These are phyloP conservation scores for Aureobasidium subglaciale DNA, from an alignment of 2,329 filamentous ascomycete genomes.

Conservation along the genomic window DNA sequence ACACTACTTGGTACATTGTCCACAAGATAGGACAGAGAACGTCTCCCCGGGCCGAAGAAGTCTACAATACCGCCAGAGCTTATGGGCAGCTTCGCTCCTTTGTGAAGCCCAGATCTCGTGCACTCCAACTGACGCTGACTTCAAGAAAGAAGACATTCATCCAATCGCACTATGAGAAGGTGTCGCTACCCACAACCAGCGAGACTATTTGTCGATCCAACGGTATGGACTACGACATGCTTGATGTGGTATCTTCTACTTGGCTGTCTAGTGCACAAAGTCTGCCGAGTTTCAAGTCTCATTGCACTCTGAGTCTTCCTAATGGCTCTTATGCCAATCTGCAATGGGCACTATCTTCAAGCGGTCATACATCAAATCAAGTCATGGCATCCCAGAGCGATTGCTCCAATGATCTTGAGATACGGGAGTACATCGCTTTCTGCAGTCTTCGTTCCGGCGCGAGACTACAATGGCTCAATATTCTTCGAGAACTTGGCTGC, in stretches of 20 bases:
- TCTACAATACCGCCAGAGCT: slow-evolving; percentile 25
- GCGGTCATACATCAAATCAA: slow-evolving; percentile 47
- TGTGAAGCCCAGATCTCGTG: slow-evolving; percentile 1
- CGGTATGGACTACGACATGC: slow-evolving; percentile 43
- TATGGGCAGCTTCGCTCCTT: slow-evolving; percentile 31
- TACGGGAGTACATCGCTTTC: slow-evolving; percentile 49
- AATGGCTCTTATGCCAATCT: slow-evolving; percentile 27
- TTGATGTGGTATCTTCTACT: slow-evolving; percentile 32
- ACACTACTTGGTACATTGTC: slow-evolving; percentile 46
- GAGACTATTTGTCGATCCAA: slow-evolving; percentile 40
- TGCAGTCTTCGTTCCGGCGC: slow-evolving; percentile 43
- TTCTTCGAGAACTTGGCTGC: slow-evolving; percentile 45
- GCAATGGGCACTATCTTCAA: slow-evolving; percentile 27
- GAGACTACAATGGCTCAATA: slow-evolving; percentile 40
- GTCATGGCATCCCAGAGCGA: slow-evolving; percentile 43
- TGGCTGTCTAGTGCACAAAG: slow-evolving; percentile 34
- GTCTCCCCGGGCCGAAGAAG: slow-evolving; percentile 15
- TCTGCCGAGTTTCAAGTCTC: slow-evolving; percentile 39
- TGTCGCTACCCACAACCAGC: slow-evolving; percentile 37
- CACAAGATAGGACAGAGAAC: slow-evolving; percentile 29
- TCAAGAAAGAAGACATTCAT: slow-evolving; percentile 43
- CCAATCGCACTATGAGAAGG: slow-evolving; percentile 42
- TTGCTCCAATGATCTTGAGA: slow-evolving; percentile 41
- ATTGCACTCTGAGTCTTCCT: slow-evolving; percentile 37
- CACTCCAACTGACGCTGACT: slow-evolving; percentile 28